Evolutionary conservation across 2,329 filamentous ascomycete species (phyloP), one percentile per base, ranked within the genome.

Genomic region (Apiospora phragmitis): DNA sequence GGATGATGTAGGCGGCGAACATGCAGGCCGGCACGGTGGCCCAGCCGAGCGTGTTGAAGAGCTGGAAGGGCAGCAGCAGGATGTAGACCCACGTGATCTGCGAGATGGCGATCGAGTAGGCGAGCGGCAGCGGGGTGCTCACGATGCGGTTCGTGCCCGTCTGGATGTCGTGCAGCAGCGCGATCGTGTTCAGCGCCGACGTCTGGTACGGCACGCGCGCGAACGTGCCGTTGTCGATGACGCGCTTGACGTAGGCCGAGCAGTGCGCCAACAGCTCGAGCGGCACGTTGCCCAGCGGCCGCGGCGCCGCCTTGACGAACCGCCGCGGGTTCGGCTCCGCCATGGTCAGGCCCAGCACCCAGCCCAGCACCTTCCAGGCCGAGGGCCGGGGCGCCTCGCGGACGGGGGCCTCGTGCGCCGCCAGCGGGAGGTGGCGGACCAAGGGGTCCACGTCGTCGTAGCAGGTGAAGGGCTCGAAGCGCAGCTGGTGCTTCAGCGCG

Each of bases 1-100:
- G 88, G 79, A 96, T 95, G 75, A 96, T 95, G 81, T 95, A 95
- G 3, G 92, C 90, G 4, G 91, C 91, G 6, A 85, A 86, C 21
- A 95, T 83, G 62, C 91, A 92, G 43, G 90, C 93, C 0, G 93
- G 93, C 73, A 96, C 95, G 16, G 93, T 91, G 74, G 94, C 86
- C 91, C 92, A 96, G 9, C 81, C 76, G 0, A 97, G 88, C 2
- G 81, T 79, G 0, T 80, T 78, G 78, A 89, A 88, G 6, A 97
- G 89, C 82, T 97, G 94, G 86, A 96, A 96, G 5, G 94, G 94
- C 1, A 97, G 86, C 43, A 94, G 86, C 75, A 94, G 83, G 69
- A 96, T 90, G 81, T 96, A 97, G 67, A 94, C 88, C 89, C 93
- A 95, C 38, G 94, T 94, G 78, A 96, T 95, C 79, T 97, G 94